Evolutionary conservation across 768 basidiomycete species (phyloP), one percentile per base, ranked within the genome.

Genomic region (Termitomyces sp.): DNA sequence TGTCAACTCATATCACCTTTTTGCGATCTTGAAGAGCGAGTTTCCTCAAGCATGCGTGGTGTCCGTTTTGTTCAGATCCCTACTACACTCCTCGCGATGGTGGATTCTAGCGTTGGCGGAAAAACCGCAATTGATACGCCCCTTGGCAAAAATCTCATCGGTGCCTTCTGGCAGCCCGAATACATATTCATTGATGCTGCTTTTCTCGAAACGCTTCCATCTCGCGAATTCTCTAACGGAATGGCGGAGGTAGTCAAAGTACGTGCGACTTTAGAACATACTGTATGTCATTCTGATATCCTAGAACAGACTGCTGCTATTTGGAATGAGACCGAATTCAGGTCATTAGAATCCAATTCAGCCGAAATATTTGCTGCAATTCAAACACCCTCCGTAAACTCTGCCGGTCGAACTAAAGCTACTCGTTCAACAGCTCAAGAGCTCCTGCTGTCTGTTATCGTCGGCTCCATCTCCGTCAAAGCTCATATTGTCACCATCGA

Each of bases 121-220:
- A 99, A 98, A 77, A 99, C 97, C 0, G 96, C 97, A n/a, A 94
- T 98, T 58, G 97, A 99, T 68, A 98, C 96, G 0, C 93, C 93
- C 2, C 91, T 93, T 60, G 97, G 97, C 53, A 99, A 99, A 76
- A 99, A 99, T 71, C 81, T 98, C 61, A 93, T 99, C 61, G 97
- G 97, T 56, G 90, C 96, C 5, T 99, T 98, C 77, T 94, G 93
- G 92, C 96, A 98, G 71, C 97, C 97, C 0, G 84, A 90, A 63
- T 98, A 88, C 75, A 88, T 98, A 66, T 99, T 99, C 73, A 96
- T 98, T 61, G 97, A 99, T 68, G 88, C 91, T 24, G 89, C 95
- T 1, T 96, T 97, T 78, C 82, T 99, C 54, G 92, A 94, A 65
- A 94, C 92, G 1, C 84, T 99, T 2, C 95, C 95, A 0, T 71